Percentiles rank a stretch among this genome's conserved stretches.
phyloP scores from a whole-genome alignment of 2,329 filamentous ascomycete genomes.

The Fusarium sp. region DNA sequence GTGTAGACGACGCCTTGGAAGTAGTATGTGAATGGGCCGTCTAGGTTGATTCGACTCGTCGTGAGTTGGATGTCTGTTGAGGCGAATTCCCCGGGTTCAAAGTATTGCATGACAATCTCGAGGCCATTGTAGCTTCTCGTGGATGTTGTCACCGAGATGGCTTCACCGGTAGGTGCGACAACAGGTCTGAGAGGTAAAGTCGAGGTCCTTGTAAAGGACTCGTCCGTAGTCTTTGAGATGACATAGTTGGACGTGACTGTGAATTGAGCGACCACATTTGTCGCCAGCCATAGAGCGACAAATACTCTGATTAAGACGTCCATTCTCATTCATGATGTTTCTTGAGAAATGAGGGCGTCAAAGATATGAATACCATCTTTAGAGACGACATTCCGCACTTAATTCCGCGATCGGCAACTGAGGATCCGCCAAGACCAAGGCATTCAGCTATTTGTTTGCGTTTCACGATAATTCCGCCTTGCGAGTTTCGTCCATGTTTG shows the following conservation, averaged over 20 bases:
- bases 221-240: constrained; percentile 7
- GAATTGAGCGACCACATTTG: constrained; percentile 12
- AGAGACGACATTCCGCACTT: background rate
- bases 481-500: background rate
- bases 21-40: constrained; percentile 23
- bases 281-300: constrained; percentile 6
- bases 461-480: background rate
- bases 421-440: background rate
- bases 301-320: background rate
- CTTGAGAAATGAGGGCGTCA: background rate
- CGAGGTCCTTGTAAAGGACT: constrained; percentile 9
- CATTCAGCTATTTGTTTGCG: background rate
- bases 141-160: constrained; percentile 8
- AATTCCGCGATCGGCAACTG: background rate
- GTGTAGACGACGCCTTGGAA: constrained; percentile 35
- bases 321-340: background rate
- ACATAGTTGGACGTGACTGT: constrained; percentile 35
- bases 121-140: constrained; percentile 25
- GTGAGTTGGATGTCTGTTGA: constrained; percentile 12
- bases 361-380: background rate
- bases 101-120: constrained; percentile 28
- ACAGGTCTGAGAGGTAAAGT: constrained; percentile 23
- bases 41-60: background rate
- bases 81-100: constrained; percentile 18
- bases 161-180: constrained; percentile 9